phyloP scores from a whole-genome alignment of 2,329 filamentous ascomycete genomes.

The Microsporum canis region DNA sequence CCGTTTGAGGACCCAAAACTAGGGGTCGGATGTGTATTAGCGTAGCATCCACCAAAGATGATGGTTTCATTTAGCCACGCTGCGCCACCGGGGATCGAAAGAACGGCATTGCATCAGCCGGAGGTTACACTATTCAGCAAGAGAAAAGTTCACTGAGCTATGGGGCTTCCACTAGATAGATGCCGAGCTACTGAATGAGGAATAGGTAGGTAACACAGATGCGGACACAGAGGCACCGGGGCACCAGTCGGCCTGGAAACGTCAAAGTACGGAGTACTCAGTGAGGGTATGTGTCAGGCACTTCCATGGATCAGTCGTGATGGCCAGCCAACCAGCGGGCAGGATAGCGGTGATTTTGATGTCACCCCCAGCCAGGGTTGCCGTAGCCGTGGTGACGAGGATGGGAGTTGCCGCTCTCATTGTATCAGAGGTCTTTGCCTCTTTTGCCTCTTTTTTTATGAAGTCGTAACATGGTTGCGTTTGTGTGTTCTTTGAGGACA shows the following conservation, averaged over 20 bases:
- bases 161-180: neutral
- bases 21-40: neutral
- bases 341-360: too few species aligned
- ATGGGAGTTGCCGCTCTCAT: too few species aligned
- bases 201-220: neutral
- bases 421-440: too few species aligned
- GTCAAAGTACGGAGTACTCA: neutral
- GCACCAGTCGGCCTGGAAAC: neutral
- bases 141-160: neutral
- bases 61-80: neutral
- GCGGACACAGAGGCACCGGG: neutral
- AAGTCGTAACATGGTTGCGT: too few species aligned
- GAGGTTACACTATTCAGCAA: neutral
- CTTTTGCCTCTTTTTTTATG: too few species aligned
- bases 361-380: too few species aligned
- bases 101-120: neutral
- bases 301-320: too few species aligned
- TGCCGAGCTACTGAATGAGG: neutral
- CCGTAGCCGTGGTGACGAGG: too few species aligned
- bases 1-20: neutral
- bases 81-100: neutral
- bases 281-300: neutral
- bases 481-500: too few species aligned
- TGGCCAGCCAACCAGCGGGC: too few species aligned
- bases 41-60: neutral